phyloP scores from a whole-genome alignment of 371 early-diverging fungal species.

The Mortierella sp. region DNA sequence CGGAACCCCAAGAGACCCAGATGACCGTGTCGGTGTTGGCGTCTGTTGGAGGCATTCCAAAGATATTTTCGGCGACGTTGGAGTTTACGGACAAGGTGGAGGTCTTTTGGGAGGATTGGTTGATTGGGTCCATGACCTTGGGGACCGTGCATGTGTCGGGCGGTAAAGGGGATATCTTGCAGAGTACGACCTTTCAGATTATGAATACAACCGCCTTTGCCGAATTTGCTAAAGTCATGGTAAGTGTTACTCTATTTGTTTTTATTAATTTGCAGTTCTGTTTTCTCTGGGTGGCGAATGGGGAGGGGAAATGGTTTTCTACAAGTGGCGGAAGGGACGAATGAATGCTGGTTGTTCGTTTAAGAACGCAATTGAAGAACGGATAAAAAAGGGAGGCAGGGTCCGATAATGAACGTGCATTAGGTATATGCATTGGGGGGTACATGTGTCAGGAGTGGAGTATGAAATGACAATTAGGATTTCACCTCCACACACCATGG shows the following conservation, averaged over 20 bases:
- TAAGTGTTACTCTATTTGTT: background rate
- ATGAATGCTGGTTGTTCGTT: background rate
- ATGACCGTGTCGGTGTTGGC: conserved; percentile 14
- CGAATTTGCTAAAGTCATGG: conserved; percentile 15
- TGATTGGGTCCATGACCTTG: background rate
- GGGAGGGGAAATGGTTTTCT: background rate
- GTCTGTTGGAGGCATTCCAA: conserved; percentile 6
- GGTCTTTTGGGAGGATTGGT: background rate
- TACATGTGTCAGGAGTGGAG: background rate
- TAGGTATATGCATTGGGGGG: background rate
- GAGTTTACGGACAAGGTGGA: conserved; percentile 12
- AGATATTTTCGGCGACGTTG: conserved; percentile 14
- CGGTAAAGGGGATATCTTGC: background rate
- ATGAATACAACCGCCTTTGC: conserved; percentile 6
- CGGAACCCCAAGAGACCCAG: conserved; percentile 11
- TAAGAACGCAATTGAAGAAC: no score
- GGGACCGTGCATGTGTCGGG: background rate
- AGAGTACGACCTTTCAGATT: conserved; percentile 5
- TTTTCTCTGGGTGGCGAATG: background rate
- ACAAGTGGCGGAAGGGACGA: background rate
- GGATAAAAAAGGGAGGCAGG: no score
- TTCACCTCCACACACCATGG: background rate
- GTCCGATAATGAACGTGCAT: no score
- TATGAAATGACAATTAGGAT: background rate
- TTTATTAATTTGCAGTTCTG: background rate